phyloP scores from a whole-genome alignment of 2,329 filamentous ascomycete genomes.

The Fusarium albosuccineum region DNA sequence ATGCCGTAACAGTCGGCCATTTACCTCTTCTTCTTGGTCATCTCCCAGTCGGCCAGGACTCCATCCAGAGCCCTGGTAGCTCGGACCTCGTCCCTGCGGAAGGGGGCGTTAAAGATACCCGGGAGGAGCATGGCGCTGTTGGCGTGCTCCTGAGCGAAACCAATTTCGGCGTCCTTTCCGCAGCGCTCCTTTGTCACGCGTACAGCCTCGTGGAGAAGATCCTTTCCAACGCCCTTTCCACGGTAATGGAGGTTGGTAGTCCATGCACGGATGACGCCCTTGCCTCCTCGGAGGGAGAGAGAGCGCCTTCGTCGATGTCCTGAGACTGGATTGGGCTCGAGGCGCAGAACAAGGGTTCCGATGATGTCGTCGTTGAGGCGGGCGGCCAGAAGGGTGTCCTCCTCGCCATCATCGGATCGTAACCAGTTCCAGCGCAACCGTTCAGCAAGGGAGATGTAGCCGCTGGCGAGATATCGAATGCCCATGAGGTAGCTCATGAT shows the following conservation, averaged over 20 bases:
- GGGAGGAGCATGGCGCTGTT: conserved; percentile 76
- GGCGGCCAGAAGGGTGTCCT: conserved; percentile 74
- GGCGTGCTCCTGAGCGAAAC: conserved; percentile 83
- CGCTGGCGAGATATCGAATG: conserved; percentile 70
- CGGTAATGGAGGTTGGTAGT: conserved; percentile 79
- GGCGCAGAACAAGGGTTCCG: conserved; percentile 76
- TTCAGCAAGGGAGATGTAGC: conserved; percentile 75
- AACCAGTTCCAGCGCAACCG: conserved; percentile 73
- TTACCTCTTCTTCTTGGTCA: conserved; percentile 61
- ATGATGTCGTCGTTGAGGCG: conserved; percentile 77
- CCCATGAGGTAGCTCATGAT: conserved; percentile 73
- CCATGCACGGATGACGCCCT: conserved; percentile 84
- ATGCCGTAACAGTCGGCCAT: conserved; percentile 7
- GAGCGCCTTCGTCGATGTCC: conserved; percentile 53
- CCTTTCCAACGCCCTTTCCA: conserved; percentile 77
- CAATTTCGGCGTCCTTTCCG: conserved; percentile 74
- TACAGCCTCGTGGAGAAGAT: conserved; percentile 80
- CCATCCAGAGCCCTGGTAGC: conserved; percentile 67
- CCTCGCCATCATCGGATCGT: conserved; percentile 54
- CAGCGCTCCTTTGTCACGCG: conserved; percentile 75
- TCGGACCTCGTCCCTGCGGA: conserved; percentile 70
- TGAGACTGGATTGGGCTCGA: conserved; percentile 61
- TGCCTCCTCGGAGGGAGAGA: conserved; percentile 66
- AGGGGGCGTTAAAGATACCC: conserved; percentile 70
- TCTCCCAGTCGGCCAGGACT: conserved; percentile 64